Percentiles rank a stretch among this genome's conserved stretches.
Evolutionary conservation across 2,329 filamentous ascomycete species (phyloP).

Genomic region (Thielaviopsis populi): DNA sequence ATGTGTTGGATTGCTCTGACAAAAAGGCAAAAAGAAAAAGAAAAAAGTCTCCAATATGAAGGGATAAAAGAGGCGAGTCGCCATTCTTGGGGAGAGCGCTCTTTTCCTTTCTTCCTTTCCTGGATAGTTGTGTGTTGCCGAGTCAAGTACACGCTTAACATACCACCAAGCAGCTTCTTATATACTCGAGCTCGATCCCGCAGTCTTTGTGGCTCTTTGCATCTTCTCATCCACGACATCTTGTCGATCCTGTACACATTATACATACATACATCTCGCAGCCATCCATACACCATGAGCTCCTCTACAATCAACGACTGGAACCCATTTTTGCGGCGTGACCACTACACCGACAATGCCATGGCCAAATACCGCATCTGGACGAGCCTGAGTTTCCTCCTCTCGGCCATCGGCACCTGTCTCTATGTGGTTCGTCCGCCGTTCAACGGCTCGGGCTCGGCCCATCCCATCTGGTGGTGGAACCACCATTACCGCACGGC

Average conservation of each 20-base stretch:
- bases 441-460: slow-evolving; percentile 39
- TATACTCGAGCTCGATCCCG: background rate
- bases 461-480: slow-evolving; percentile 59
- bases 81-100: background rate
- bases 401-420: slow-evolving; percentile 55
- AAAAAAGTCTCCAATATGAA: background rate
- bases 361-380: slow-evolving; percentile 62
- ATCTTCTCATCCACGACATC: too few relatives aligned
- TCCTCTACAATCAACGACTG: slow-evolving; percentile 22
- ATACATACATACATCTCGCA: background rate
- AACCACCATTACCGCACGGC: slow-evolving; percentile 52
- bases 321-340: slow-evolving; percentile 65
- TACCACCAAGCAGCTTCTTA: background rate
- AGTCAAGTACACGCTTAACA: background rate
- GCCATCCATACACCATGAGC: background rate
- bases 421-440: slow-evolving; percentile 58
- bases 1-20: background rate
- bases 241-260: background rate
- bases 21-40: background rate
- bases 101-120: background rate
- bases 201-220: background rate
- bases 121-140: background rate
- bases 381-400: slow-evolving; percentile 57
- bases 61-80: background rate
- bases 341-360: slow-evolving; percentile 44